Conservation (phyloP, 2,329 filamentous ascomycete species). For the Talaromyces sp. region DNA sequence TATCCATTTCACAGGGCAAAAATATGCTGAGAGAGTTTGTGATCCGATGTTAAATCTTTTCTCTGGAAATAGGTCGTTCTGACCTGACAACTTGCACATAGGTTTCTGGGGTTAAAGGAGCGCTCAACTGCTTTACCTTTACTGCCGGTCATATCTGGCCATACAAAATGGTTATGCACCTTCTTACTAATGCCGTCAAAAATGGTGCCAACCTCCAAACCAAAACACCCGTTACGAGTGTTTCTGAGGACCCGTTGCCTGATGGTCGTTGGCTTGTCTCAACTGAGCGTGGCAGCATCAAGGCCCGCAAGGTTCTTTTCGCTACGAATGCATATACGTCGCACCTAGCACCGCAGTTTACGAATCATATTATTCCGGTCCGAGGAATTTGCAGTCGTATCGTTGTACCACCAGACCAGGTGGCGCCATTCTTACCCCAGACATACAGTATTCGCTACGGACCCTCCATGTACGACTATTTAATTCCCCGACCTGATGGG, state of each 20-base stretch:
- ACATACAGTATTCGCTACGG: slow-evolving; percentile 60
- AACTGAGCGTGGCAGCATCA: slow-evolving; percentile 64
- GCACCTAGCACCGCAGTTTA: slow-evolving; percentile 63
- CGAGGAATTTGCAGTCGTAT: slow-evolving; percentile 49
- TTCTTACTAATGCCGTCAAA: slow-evolving; percentile 56
- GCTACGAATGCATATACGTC: slow-evolving; percentile 84
- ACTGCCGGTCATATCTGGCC: slow-evolving; percentile 45
- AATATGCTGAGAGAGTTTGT: slow-evolving; percentile 18
- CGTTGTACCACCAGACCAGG: slow-evolving; percentile 17
- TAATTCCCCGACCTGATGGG: slow-evolving; percentile 53
- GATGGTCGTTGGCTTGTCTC: slow-evolving; percentile 53
- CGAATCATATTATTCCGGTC: slow-evolving; percentile 69
- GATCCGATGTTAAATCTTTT: too few species aligned
- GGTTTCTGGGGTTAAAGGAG: slow-evolving; percentile 34
- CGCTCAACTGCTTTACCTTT: slow-evolving; percentile 28
- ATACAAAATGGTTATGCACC: slow-evolving; percentile 73
- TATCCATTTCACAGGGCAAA: slow-evolving; percentile 18
- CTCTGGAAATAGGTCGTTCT: too few species aligned
- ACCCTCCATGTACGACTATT: slow-evolving; percentile 58
- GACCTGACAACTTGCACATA: too few species aligned
- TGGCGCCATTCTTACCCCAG: slow-evolving; percentile 26
- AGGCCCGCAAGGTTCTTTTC: slow-evolving; percentile 61
- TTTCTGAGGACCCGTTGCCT: slow-evolving; percentile 19
- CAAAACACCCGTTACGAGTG: slow-evolving; percentile 39
- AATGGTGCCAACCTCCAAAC: slow-evolving; percentile 50